A percentile compares a stretch with the other conserved stretches of the same genome.
phyloP scores from a whole-genome alignment of 2,329 filamentous ascomycete genomes.

The Talaromyces sp. region DNA sequence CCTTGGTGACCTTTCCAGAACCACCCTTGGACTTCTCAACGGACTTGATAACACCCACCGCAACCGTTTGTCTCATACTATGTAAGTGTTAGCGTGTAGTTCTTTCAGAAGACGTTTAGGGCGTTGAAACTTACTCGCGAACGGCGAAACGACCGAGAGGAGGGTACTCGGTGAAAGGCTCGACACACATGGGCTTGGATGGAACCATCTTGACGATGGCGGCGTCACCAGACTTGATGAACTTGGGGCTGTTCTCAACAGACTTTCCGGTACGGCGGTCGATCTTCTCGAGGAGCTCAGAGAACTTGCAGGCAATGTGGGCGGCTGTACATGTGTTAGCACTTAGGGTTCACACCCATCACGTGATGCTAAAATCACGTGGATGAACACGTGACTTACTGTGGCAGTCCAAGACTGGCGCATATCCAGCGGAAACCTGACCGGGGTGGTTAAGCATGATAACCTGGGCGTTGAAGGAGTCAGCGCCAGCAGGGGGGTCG shows the following conservation, averaged over 20 bases:
- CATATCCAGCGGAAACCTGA: conserved; percentile 98
- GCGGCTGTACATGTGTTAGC: conserved; percentile 81
- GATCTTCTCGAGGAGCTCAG: conserved; percentile 99
- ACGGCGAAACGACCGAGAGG: conserved; percentile 99
- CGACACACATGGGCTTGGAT: conserved; percentile 99
- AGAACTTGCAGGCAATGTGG: conserved; percentile 99
- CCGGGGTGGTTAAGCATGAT: conserved; percentile 99
- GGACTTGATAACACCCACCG: conserved; percentile 91
- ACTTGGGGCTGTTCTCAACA: conserved; percentile 87
- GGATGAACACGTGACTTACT: background rate
- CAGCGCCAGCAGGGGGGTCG: conserved; percentile 83
- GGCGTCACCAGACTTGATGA: conserved; percentile 99
- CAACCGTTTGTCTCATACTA: conserved; percentile 62
- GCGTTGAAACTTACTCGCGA: conserved; percentile 57
- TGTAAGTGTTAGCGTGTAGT: background rate
- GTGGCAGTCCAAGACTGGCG: conserved; percentile 70
- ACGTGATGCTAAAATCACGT: too few relatives aligned
- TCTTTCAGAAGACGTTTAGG: background rate
- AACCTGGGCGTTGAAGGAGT: conserved; percentile 99
- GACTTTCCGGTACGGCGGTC: conserved; percentile 99
- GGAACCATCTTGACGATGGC: conserved; percentile 99
- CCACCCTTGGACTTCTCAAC: conserved; percentile 60
- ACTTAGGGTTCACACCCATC: too few relatives aligned
- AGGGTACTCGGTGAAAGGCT: conserved; percentile 99
- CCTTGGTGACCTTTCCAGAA: conserved; percentile 57